Conservation (phyloP, 495 filamentous ascomycete species). For the Aspergillus nanangensis region DNA sequence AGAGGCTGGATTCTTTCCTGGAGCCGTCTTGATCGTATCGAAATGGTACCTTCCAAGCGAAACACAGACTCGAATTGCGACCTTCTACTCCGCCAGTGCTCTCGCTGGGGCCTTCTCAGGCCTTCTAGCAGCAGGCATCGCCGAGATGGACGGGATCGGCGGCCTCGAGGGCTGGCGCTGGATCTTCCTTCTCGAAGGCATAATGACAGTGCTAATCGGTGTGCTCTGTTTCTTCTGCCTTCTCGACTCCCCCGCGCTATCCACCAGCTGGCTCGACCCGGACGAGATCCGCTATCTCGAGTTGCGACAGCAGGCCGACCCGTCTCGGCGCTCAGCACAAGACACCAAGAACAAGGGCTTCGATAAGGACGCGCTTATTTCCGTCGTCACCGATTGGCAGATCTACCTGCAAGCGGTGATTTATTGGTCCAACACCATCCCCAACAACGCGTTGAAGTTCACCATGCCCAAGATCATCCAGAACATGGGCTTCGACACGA, state of each 20-base stretch:
- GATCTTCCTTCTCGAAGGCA: slow-evolving; percentile 63
- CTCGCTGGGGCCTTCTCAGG: slow-evolving; percentile 62
- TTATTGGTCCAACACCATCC: slow-evolving; percentile 46
- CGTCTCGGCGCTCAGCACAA: neutral
- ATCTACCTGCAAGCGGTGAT: slow-evolving; percentile 13
- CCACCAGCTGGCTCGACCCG: slow-evolving; percentile 9
- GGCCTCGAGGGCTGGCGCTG: slow-evolving; percentile 64
- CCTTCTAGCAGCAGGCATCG: slow-evolving; percentile 58
- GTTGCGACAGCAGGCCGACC: slow-evolving; percentile 2
- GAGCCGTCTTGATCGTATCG: slow-evolving; percentile 62
- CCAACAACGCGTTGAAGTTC: slow-evolving; percentile 45
- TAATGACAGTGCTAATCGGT: slow-evolving; percentile 38
- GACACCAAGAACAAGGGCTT: too few relatives aligned
- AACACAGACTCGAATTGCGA: slow-evolving; percentile 58
- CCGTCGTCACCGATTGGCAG: slow-evolving; percentile 15
- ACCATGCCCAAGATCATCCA: slow-evolving; percentile 47
- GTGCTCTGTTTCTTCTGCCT: slow-evolving; percentile 11
- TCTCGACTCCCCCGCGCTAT: slow-evolving; percentile 13
- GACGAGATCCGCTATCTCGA: slow-evolving; percentile 17
- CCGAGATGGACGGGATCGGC: slow-evolving; percentile 56
- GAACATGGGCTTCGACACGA: slow-evolving; percentile 40
- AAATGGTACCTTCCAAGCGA: slow-evolving; percentile 65
- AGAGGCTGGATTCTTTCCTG: slow-evolving; percentile 56
- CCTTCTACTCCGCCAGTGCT: slow-evolving; percentile 59
- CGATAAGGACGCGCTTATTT: slow-evolving; percentile 3